These are phyloP conservation scores for Fraxinus sp. DNA, from an alignment of 305 asterid species.

Conservation along the genomic window DNA sequence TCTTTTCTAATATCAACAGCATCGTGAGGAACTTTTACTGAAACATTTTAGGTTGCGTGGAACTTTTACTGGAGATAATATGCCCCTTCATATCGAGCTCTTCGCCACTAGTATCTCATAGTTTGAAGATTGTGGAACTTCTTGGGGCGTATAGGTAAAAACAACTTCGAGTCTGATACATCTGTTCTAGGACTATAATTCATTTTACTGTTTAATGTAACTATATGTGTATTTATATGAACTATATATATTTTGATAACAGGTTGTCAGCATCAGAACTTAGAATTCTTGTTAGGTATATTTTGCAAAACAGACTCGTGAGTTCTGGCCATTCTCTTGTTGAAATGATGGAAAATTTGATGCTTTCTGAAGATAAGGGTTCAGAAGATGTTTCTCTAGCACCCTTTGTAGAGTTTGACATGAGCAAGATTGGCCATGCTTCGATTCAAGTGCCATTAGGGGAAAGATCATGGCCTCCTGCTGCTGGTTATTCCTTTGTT, in stretches of 20 bases:
- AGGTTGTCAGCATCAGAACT: constrained; percentile 91
- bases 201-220: not conserved
- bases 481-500: constrained; percentile 96
- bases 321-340: constrained; percentile 75
- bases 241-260: constrained; percentile 32
- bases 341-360: constrained; percentile 92
- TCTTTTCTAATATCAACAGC: constrained; percentile 16
- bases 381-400: constrained; percentile 89
- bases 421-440: constrained; percentile 94
- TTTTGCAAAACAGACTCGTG: constrained; percentile 70
- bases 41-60: constrained; percentile 77
- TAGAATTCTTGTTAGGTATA: constrained; percentile 79
- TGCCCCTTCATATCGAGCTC: constrained; percentile 84
- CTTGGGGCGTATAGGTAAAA: constrained; percentile 93
- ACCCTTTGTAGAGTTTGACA: constrained; percentile 92
- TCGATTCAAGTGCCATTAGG: constrained; percentile 98
- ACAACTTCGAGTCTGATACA: constrained; percentile 12
- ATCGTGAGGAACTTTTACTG: constrained; percentile 24
- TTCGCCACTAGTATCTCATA: constrained; percentile 73
- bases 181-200: not conserved
- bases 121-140: constrained; percentile 86
- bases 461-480: constrained; percentile 99
- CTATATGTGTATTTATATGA: not conserved
- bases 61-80: constrained; percentile 90
- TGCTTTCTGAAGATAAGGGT: constrained; percentile 68